Base-by-base conservation (phyloP, 176 grass and related monocot genomes). In the Juncus inflexus region DNA sequence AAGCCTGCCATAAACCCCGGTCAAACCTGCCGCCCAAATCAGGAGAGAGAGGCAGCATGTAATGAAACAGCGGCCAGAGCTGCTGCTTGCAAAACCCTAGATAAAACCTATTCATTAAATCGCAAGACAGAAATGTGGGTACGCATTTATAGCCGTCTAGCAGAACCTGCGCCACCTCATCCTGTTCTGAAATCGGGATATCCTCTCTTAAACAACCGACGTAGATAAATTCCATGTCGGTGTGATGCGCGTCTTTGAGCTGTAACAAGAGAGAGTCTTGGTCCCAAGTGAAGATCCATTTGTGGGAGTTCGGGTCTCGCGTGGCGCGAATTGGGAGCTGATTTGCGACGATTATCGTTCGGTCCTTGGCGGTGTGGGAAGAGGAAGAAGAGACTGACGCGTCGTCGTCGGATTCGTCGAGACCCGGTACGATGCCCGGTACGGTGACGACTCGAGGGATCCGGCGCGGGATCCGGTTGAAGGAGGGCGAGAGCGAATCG, bases 31-130 rank as follows among this genome's bases (percentile, higher is more conserved):
- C 91, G 2, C 91, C 87, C 37, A 96, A 84, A 54, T 96, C 91
- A 3, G 87, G 84, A 50, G 91, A 96, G 40, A 96, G 81, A 12
- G 91, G 91, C 39, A 96, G 87, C 91, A 96, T 90, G 87, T 96
- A 96, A 80, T 96, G 91, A 78, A 96, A 96, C 74, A 96, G 79
- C 63, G 91, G 91, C 91, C 91, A 96, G 50, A 96, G 84, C 79
- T 96, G 91, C 76, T 96, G 87, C 75, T 96, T 96, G 76, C 91
- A 96, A 80, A 96, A 96, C 11, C 91, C 91, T 37, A 85, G 87
- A 72, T 96, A 96, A 81, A 96, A 96, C 37, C 76, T 70, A 15
- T 84, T 78, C 3, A 38, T 76, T 54, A 96, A 81, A 36, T 96
- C 91, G 3, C 58, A 36, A 0, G 91, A 82, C 1, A 96, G 87